phyloP scores from a whole-genome alignment of 202 grass and related monocot genomes.

The Panicum virgatum region DNA sequence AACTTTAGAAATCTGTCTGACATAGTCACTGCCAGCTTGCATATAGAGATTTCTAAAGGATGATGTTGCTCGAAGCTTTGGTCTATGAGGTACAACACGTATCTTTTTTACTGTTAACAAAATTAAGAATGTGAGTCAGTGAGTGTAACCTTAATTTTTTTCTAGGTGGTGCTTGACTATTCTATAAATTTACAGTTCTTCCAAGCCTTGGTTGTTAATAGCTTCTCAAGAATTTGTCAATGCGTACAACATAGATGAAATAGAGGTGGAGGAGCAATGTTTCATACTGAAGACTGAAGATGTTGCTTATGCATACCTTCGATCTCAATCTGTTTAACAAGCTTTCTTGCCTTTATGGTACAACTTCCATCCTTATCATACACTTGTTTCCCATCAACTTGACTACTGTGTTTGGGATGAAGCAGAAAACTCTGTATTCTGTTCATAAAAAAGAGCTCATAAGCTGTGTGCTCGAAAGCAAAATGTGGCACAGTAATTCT shows the following conservation, averaged over 20 bases:
- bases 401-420: slow-evolving; percentile 63
- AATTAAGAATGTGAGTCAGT: slow-evolving; percentile 22
- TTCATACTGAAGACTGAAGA: neutral
- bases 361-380: slow-evolving; percentile 74
- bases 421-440: slow-evolving; percentile 93
- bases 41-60: slow-evolving; percentile 78
- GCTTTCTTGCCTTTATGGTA: slow-evolving; percentile 66
- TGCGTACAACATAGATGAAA: neutral
- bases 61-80: slow-evolving; percentile 64
- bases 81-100: slow-evolving; percentile 63
- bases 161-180: neutral
- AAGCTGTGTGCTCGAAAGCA: slow-evolving; percentile 35
- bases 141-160: slow-evolving; percentile 16
- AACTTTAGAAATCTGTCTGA: slow-evolving; percentile 72
- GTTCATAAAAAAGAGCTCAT: slow-evolving; percentile 38
- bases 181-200: slow-evolving; percentile 6
- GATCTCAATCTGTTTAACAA: slow-evolving; percentile 79
- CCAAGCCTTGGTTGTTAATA: neutral
- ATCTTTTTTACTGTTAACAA: slow-evolving; percentile 78
- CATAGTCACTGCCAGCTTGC: slow-evolving; percentile 84
- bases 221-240: neutral
- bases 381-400: slow-evolving; percentile 45
- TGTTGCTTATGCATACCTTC: slow-evolving; percentile 71
- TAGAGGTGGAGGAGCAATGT: slow-evolving; percentile 17
- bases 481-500: neutral